Evolutionary conservation across 108 stramenopile genomes (phyloP).

Genomic region (Cylindrotheca closterium): DNA sequence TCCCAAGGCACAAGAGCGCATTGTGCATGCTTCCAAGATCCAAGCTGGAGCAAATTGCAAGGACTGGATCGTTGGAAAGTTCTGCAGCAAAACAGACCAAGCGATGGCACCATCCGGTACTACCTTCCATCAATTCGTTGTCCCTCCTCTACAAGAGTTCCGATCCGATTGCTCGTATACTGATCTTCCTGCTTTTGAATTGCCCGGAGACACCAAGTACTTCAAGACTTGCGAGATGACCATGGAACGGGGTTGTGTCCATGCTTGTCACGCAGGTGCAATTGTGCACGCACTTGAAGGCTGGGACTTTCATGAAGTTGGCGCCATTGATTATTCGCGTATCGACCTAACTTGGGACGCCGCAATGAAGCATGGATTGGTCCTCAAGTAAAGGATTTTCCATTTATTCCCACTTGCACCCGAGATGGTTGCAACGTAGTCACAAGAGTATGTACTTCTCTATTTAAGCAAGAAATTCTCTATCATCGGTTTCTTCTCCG

Average conservation of each 20-base stretch:
- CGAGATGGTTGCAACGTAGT: too few species aligned
- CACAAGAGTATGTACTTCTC: too few species aligned
- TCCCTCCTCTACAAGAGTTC: slow-evolving; percentile 13
- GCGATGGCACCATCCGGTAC: slow-evolving; percentile 16
- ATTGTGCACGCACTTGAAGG: slow-evolving; percentile 20
- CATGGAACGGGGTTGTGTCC: slow-evolving; percentile 20
- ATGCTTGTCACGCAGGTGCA: slow-evolving; percentile 27
- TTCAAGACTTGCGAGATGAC: slow-evolving; percentile 26
- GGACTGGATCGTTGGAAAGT: slow-evolving; percentile 23
- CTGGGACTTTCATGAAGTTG: slow-evolving; percentile 28
- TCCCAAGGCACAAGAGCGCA: neutral
- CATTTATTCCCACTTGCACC: too few species aligned
- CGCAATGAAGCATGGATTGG: slow-evolving; percentile 22
- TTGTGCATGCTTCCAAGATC: slow-evolving; percentile 1
- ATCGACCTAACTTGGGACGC: slow-evolving; percentile 19
- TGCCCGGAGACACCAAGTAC: slow-evolving; percentile 17
- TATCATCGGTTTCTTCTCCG: too few species aligned
- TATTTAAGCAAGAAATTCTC: too few species aligned
- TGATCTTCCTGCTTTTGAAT: slow-evolving; percentile 12
- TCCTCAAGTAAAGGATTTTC: slow-evolving; percentile 11
- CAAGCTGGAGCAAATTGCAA: slow-evolving; percentile 10
- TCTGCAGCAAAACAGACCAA: slow-evolving; percentile 22
- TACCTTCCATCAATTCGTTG: slow-evolving; percentile 25
- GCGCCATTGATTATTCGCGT: slow-evolving; percentile 13
- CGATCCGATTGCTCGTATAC: slow-evolving; percentile 16